phyloP scores from a whole-genome alignment of 192 early-diverging fungal species.

The Ambispora gerdemannii region DNA sequence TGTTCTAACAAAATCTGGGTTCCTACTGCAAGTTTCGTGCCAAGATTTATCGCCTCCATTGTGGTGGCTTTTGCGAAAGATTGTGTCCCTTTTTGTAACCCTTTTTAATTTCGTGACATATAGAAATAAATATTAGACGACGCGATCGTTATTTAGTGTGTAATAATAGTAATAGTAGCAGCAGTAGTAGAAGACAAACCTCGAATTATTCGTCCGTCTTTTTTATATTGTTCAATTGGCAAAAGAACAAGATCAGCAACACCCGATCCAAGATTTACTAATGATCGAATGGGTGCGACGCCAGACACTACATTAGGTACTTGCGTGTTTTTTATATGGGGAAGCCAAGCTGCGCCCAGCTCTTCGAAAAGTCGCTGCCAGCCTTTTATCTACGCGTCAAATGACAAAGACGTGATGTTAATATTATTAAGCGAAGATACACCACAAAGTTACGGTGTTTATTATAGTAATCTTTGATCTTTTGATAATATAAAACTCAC shows the following conservation, averaged over 20 bases:
- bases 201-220: constrained; percentile 86
- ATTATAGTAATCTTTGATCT: background rate
- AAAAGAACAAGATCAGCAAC: constrained; percentile 89
- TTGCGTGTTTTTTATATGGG: constrained; percentile 90
- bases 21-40: constrained; percentile 81
- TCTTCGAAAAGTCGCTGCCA: constrained; percentile 60
- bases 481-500: constrained; percentile 19
- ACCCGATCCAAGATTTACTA: constrained; percentile 88
- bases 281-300: constrained; percentile 79
- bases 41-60: constrained; percentile 85
- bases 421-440: background rate
- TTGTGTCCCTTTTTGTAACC: constrained; percentile 81
- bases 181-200: too few species aligned
- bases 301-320: constrained; percentile 87
- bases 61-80: constrained; percentile 90
- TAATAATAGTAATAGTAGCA: too few species aligned
- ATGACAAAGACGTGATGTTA: too few species aligned
- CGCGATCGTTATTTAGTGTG: too few species aligned
- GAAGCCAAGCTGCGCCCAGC: constrained; percentile 77
- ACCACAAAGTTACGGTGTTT: background rate
- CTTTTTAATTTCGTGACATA: too few species aligned
- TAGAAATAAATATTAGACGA: too few species aligned
- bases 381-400: constrained; percentile 73
- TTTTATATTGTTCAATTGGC: constrained; percentile 90
- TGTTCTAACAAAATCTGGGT: constrained; percentile 88